Evolutionary conservation across 371 early-diverging fungal genomes (phyloP), one percentile per base, ranked within the genome.

Genomic region (Mortierella sp.): DNA sequence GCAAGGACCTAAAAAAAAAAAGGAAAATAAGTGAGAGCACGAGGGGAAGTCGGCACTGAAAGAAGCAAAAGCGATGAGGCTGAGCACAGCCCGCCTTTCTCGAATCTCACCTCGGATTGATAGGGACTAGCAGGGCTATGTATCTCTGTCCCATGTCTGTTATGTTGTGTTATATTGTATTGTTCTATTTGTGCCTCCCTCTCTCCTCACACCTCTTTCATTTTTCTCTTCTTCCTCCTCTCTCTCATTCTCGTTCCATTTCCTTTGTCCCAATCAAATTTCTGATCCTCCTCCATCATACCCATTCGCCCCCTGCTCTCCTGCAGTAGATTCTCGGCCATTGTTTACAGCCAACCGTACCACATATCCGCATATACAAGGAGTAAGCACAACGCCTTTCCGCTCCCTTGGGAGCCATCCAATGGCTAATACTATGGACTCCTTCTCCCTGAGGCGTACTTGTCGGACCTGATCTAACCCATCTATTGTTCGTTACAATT

Each of bases 21-120:
- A 53, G 28, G 30, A 27, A 15, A 21, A 54, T 4, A 56, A 19
- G 12, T 30, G 43, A 14, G 31, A 30, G 32, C 5, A 31, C 4
- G 47, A 30, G 17, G n/a, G 6, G 5, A 3, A 14, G 6, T 11
- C 6, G 32, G 8, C n/a, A n/a, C 28, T 15, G 12, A 5, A 31
- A 27, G 9, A 8, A 17, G 32, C 15, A 27, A 9, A 32, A 17
- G n/a, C 43, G 6, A 11, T 15, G 9, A 9, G 24, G 14, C 17
- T 23, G 32, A n/a, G 44, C 60, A 51, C 60, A 60, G 60, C 51
- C 60, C 51, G n/a, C n/a, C n/a, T n/a, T n/a, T n/a, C n/a, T n/a
- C n/a, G n/a, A n/a, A n/a, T n/a, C n/a, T n/a, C n/a, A n/a, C n/a
- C n/a, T n/a, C n/a, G n/a, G n/a, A n/a, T n/a, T n/a, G n/a, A n/a